Percentiles rank a stretch among this genome's conserved stretches.
Evolutionary conservation across 495 filamentous ascomycete genomes (phyloP).

Genomic region (Cenococcum geophilum): DNA sequence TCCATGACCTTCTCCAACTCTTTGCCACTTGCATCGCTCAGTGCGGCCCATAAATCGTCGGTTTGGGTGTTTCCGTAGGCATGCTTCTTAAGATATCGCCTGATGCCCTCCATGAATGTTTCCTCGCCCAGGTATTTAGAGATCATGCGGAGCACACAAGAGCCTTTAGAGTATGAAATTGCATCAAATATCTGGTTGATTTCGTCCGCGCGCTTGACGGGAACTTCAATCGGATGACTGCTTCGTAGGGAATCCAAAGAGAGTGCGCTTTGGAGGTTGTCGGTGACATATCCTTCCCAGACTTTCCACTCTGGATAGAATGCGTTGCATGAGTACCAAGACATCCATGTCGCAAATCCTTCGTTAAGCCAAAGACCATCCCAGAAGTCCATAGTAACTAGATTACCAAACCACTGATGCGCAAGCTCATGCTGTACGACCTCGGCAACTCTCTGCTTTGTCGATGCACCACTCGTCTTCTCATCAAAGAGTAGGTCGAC

Average conservation of each 20-base stretch:
- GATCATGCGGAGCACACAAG: slow-evolving; percentile 93
- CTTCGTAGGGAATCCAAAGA: slow-evolving; percentile 84
- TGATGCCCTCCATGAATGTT: slow-evolving; percentile 85
- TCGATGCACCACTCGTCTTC: slow-evolving; percentile 82
- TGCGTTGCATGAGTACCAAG: slow-evolving; percentile 66
- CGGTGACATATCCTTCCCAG: slow-evolving; percentile 92
- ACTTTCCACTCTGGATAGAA: slow-evolving; percentile 99
- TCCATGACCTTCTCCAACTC: slow-evolving; percentile 72
- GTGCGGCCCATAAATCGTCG: slow-evolving; percentile 81
- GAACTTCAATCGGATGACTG: slow-evolving; percentile 95
- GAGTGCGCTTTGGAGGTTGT: slow-evolving; percentile 81
- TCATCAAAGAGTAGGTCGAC: slow-evolving; percentile 91
- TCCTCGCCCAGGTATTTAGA: slow-evolving; percentile 93
- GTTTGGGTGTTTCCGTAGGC: slow-evolving; percentile 83
- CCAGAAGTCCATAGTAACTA: slow-evolving; percentile 99
- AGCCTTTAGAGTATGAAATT: slow-evolving; percentile 96
- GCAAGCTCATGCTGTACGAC: slow-evolving; percentile 95
- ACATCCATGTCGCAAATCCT: slow-evolving; percentile 89
- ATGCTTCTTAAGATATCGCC: slow-evolving; percentile 89
- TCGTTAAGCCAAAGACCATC: slow-evolving; percentile 98
- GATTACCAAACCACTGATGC: slow-evolving; percentile 98
- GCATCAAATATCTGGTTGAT: slow-evolving; percentile 99
- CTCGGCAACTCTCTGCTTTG: slow-evolving; percentile 88
- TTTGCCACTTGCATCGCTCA: slow-evolving; percentile 87
- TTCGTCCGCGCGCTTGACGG: slow-evolving; percentile 89